Percentiles rank a stretch among this genome's conserved stretches.
Conservation (phyloP, 495 filamentous ascomycete genomes). For the Annulohypoxylon stygium region DNA sequence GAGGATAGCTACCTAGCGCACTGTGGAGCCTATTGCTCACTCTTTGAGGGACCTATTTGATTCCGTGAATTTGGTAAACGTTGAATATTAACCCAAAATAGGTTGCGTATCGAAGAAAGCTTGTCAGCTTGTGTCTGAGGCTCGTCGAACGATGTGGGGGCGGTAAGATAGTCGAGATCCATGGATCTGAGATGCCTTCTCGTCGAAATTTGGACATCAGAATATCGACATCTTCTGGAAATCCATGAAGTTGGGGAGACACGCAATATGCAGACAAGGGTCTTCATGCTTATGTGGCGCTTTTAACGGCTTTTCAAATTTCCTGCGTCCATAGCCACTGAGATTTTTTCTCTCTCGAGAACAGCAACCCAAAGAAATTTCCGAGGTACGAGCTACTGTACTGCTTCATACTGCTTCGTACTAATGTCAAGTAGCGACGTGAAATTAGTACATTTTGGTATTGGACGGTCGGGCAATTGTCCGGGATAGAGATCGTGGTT, state of each 20-base stretch:
- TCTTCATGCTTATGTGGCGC: constrained; percentile 25
- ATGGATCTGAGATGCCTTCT: constrained; percentile 17
- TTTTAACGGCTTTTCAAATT: constrained; percentile 23
- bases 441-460: constrained; percentile 4
- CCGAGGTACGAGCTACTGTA: constrained; percentile 13
- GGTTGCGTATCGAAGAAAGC: not conserved
- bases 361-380: constrained; percentile 6
- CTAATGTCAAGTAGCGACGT: constrained; percentile 18
- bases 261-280: constrained; percentile 38
- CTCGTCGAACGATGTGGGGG: constrained; percentile 24
- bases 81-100: not conserved
- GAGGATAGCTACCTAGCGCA: not conserved
- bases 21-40: constrained; percentile 16
- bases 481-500: constrained; percentile 7
- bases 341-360: constrained; percentile 17
- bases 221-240: constrained; percentile 12
- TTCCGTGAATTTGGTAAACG: constrained; percentile 19
- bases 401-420: constrained; percentile 2
- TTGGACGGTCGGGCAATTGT: not conserved
- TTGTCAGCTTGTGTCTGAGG: constrained; percentile 17
- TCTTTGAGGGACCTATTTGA: not conserved
- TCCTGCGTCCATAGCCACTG: constrained; percentile 2
- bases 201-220: not conserved
- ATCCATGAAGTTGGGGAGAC: constrained; percentile 24
- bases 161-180: constrained; percentile 13